Conservation (phyloP, 805 yeast species). For the Lipomyces spencermartinsiae region DNA sequence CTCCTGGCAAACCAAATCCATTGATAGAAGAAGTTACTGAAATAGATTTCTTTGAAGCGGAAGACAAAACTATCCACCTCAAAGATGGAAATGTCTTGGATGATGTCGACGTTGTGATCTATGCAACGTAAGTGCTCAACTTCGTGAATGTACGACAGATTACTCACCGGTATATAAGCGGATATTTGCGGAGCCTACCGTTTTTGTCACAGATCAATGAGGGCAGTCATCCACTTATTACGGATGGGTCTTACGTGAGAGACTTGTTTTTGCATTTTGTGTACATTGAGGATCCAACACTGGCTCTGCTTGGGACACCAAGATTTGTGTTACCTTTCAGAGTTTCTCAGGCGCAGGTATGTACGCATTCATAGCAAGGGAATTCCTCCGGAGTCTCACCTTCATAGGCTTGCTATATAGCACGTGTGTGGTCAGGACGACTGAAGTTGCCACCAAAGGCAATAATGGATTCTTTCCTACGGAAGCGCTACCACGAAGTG, state of each 20-base stretch:
- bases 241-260: constrained; percentile 57
- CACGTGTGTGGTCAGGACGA: constrained; percentile 66
- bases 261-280: constrained; percentile 67
- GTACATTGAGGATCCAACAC: constrained; percentile 63
- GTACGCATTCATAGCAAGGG: neutral
- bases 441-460: constrained; percentile 56
- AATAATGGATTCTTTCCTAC: constrained; percentile 56
- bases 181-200: constrained; percentile 72
- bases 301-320: constrained; percentile 69
- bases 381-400: constrained; percentile 44
- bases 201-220: constrained; percentile 52
- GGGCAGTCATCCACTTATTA: constrained; percentile 48
- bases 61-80: constrained; percentile 52
- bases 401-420: constrained; percentile 68
- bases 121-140: constrained; percentile 56
- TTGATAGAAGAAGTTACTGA: constrained; percentile 54
- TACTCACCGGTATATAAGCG: constrained; percentile 43
- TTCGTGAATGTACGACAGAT: neutral
- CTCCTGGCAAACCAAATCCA: constrained; percentile 39
- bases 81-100: constrained; percentile 55
- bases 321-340: constrained; percentile 68
- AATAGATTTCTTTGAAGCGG: constrained; percentile 50
- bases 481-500: constrained; percentile 48
- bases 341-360: constrained; percentile 51
- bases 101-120: constrained; percentile 63